phyloP scores from a whole-genome alignment of 2,329 filamentous ascomycete genomes.

The Monosporascus sp. region DNA sequence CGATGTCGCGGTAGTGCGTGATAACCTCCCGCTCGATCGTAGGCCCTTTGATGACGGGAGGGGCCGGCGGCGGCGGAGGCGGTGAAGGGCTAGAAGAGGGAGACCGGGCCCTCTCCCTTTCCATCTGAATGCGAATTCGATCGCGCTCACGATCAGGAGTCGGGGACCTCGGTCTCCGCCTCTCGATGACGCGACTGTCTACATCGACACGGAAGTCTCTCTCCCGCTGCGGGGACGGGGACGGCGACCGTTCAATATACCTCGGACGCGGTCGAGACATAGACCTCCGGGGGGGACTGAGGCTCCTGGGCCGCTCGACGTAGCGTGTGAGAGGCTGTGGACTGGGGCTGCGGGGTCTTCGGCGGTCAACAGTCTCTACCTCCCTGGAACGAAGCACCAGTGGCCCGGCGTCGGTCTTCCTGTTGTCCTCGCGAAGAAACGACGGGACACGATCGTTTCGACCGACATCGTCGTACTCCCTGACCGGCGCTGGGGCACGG shows the following conservation, averaged over 20 bases:
- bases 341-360: slow-evolving; percentile 39
- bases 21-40: slow-evolving; percentile 85
- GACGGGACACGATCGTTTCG: slow-evolving; percentile 38
- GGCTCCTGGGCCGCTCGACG: slow-evolving; percentile 35
- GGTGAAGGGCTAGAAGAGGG: slow-evolving; percentile 44
- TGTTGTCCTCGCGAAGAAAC: slow-evolving; percentile 47
- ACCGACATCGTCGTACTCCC: slow-evolving; percentile 32
- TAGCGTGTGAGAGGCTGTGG: slow-evolving; percentile 34
- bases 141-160: slow-evolving; percentile 37
- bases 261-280: slow-evolving; percentile 32
- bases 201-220: slow-evolving; percentile 15
- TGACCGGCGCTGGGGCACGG: slow-evolving; percentile 21
- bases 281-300: slow-evolving; percentile 27
- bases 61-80: slow-evolving; percentile 55
- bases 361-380: slow-evolving; percentile 48
- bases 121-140: slow-evolving; percentile 45
- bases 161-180: slow-evolving; percentile 28
- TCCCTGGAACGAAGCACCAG: slow-evolving; percentile 52
- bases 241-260: slow-evolving; percentile 38
- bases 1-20: slow-evolving; percentile 80
- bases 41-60: slow-evolving; percentile 66
- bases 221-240: slow-evolving; percentile 15
- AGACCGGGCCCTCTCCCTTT: slow-evolving; percentile 36
- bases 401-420: slow-evolving; percentile 43
- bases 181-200: slow-evolving; percentile 21